phyloP scores from a whole-genome alignment of 2,329 filamentous ascomycete species.

The Pseudogymnoascus sp. region DNA sequence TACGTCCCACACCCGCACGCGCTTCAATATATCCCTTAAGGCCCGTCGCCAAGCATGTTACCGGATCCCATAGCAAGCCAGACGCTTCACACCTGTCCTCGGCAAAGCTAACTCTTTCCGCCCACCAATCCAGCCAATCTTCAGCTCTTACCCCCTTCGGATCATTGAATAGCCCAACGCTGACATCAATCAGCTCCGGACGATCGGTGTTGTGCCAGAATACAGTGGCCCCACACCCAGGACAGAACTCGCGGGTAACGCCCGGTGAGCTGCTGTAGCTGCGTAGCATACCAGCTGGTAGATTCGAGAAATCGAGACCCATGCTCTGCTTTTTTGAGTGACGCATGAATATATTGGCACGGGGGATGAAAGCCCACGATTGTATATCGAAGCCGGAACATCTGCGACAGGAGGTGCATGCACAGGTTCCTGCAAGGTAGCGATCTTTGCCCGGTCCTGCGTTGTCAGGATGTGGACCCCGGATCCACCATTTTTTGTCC shows the following conservation, averaged over 20 bases:
- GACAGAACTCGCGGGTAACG: slow-evolving; percentile 54
- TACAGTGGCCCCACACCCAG: slow-evolving; percentile 52
- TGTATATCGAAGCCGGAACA: slow-evolving; percentile 55
- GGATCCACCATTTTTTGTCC: slow-evolving; percentile 16
- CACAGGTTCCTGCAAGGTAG: slow-evolving; percentile 53
- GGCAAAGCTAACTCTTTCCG: slow-evolving; percentile 46
- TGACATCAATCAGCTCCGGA: slow-evolving; percentile 53
- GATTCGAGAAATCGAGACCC: slow-evolving; percentile 11
- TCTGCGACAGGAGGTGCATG: slow-evolving; percentile 54
- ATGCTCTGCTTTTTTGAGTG: slow-evolving; percentile 21
- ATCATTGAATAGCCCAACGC: slow-evolving; percentile 47
- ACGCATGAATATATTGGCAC: slow-evolving; percentile 45
- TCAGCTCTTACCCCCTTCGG: slow-evolving; percentile 47
- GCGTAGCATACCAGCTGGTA: slow-evolving; percentile 38
- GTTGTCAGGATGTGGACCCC: neutral
- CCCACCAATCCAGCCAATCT: slow-evolving; percentile 55
- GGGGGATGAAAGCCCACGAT: slow-evolving; percentile 57
- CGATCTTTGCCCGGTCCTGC: slow-evolving; percentile 30
- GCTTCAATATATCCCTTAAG: neutral
- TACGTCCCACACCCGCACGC: neutral
- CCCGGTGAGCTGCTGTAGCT: slow-evolving; percentile 46
- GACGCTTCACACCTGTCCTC: slow-evolving; percentile 13
- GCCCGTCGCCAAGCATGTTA: neutral
- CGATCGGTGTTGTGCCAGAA: slow-evolving; percentile 52
- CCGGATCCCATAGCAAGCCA: slow-evolving; percentile 1